These are phyloP conservation scores for Penicillium sp. DNA, from an alignment of 2,329 filamentous ascomycete genomes.

Conservation along the genomic window DNA sequence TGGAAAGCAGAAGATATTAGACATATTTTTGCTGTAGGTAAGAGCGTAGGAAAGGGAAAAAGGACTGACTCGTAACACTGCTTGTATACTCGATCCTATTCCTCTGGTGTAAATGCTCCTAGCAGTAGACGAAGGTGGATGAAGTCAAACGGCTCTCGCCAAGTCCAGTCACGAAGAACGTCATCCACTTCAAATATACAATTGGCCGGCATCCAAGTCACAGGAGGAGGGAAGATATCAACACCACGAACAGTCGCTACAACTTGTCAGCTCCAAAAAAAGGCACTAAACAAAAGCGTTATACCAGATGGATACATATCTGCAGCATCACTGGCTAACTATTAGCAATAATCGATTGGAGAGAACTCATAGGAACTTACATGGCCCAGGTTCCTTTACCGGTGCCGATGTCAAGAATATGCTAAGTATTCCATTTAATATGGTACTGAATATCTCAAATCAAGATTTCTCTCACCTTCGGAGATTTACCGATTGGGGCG, in stretches of 20 bases:
- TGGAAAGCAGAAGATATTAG: not conserved
- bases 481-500: constrained; percentile 9
- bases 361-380: constrained; percentile 2
- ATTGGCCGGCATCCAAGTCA: constrained; percentile 25
- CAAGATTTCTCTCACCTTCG: constrained; percentile 6
- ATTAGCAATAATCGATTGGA: not conserved
- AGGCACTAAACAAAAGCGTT: not conserved
- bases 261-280: constrained; percentile 1
- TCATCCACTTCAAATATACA: constrained; percentile 26
- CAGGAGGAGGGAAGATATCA: constrained; percentile 21
- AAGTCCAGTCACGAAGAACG: constrained; percentile 18
- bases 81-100: constrained; percentile 10
- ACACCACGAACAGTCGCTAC: constrained; percentile 18
- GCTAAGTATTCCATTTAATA: constrained; percentile 2
- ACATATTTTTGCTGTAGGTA: not conserved
- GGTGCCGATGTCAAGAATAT: constrained; percentile 16
- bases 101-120: constrained; percentile 8
- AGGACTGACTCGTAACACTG: constrained; percentile 10
- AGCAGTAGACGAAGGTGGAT: constrained; percentile 19
- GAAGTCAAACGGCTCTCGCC: constrained; percentile 19
- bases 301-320: constrained; percentile 14
- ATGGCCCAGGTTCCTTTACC: constrained; percentile 16
- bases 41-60: not conserved
- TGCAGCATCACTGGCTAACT: constrained; percentile 8
- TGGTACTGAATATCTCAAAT: not conserved